These are phyloP conservation scores for Melampsora americana DNA, from an alignment of 1,284 basidiomycete genomes.

Conservation along the genomic window DNA sequence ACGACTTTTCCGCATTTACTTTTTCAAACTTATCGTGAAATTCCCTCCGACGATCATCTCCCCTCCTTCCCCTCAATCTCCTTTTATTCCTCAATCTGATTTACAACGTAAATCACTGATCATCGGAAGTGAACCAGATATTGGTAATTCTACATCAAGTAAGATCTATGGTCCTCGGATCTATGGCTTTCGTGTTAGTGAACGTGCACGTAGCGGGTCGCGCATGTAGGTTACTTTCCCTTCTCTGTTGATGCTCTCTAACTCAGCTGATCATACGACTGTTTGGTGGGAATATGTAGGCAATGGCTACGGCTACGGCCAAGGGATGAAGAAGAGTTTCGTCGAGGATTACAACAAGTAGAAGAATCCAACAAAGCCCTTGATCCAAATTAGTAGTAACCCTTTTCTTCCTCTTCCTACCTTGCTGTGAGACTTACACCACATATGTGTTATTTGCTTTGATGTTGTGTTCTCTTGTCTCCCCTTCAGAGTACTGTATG, in stretches of 20 bases:
- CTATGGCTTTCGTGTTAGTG: conserved; percentile 69
- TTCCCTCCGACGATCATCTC: conserved; percentile 69
- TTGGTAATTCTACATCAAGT: conserved; percentile 62
- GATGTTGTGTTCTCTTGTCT: too few relatives aligned
- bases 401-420: too few relatives aligned
- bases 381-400: not conserved
- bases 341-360: conserved; percentile 15
- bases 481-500: too few relatives aligned
- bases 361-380: not conserved
- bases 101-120: conserved; percentile 47
- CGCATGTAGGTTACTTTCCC: conserved; percentile 66
- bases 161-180: conserved; percentile 88
- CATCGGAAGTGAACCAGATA: conserved; percentile 12
- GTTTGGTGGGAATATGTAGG: not conserved
- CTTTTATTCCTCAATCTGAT: conserved; percentile 37
- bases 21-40: conserved; percentile 93
- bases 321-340: conserved; percentile 29
- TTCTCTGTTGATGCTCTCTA: not conserved
- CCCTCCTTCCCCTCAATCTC: conserved; percentile 43
- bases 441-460: too few relatives aligned
- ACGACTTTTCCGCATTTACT: conserved; percentile 97
- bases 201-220: conserved; percentile 74
- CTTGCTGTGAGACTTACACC: too few relatives aligned
- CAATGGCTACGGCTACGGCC: conserved; percentile 41
- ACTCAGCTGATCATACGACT: not conserved